Evolutionary conservation across 495 filamentous ascomycete genomes (phyloP).

Genomic region (Podospora bellae-mahoneyi): DNA sequence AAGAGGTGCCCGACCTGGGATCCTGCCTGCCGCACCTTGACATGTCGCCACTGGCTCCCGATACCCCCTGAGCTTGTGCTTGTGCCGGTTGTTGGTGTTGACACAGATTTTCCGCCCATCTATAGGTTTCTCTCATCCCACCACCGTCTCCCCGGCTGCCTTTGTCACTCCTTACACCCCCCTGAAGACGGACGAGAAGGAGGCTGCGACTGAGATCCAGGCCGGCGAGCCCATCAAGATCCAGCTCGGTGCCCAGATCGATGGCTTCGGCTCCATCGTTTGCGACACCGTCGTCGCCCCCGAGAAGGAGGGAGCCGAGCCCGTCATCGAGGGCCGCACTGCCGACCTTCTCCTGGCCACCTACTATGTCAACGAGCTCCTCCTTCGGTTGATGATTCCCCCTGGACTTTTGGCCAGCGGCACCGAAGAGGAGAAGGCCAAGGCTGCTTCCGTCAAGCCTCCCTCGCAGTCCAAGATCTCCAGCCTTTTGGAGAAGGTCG

Average conservation of each 20-base stretch:
- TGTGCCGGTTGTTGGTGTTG: slow-evolving; percentile 4
- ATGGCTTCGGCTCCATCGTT: slow-evolving; percentile 94
- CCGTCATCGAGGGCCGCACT: slow-evolving; percentile 62
- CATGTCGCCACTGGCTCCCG: slow-evolving; percentile 1
- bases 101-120: neutral
- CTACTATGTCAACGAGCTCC: slow-evolving; percentile 91
- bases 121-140: slow-evolving; percentile 83
- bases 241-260: slow-evolving; percentile 95
- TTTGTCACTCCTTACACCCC: slow-evolving; percentile 98
- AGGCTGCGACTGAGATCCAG: slow-evolving; percentile 75
- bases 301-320: slow-evolving; percentile 53
- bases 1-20: neutral
- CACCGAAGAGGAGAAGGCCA: slow-evolving; percentile 89
- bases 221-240: slow-evolving; percentile 87
- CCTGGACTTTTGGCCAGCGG: slow-evolving; percentile 78
- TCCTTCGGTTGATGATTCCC: slow-evolving; percentile 85
- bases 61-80: neutral
- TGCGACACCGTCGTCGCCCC: slow-evolving; percentile 83
- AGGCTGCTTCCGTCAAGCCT: slow-evolving; percentile 76
- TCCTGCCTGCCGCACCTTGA: neutral
- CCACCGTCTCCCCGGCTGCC: slow-evolving; percentile 89
- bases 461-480: slow-evolving; percentile 81
- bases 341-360: slow-evolving; percentile 89
- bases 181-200: slow-evolving; percentile 75
- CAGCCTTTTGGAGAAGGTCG: slow-evolving; percentile 83